Conservation (phyloP, 2,329 filamentous ascomycete species). For the Balansia obtecta region DNA sequence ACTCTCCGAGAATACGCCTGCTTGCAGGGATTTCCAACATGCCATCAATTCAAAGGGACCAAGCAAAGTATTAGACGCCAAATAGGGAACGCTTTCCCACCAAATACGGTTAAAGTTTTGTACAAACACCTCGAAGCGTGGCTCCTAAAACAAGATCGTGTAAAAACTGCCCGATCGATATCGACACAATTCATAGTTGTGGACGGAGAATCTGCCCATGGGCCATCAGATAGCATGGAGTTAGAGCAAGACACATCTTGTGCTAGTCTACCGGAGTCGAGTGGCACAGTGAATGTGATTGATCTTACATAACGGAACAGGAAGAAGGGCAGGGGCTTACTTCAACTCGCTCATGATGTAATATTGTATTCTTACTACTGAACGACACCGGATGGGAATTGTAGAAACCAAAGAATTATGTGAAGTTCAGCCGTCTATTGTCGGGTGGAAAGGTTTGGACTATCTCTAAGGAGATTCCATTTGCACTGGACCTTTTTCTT, state of each 20-base stretch:
- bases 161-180: constrained; percentile 11
- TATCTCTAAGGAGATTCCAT: too few species aligned
- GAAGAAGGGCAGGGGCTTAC: too few species aligned
- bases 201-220: constrained; percentile 7
- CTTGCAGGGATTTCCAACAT: constrained; percentile 55
- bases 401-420: neutral
- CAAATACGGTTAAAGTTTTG: constrained; percentile 37
- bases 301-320: neutral
- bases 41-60: constrained; percentile 42
- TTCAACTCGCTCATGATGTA: neutral
- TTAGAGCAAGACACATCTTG: neutral
- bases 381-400: neutral
- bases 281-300: neutral
- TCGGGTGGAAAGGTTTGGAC: neutral
- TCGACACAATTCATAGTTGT: constrained; percentile 14
- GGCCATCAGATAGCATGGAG: neutral
- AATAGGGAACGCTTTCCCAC: constrained; percentile 72
- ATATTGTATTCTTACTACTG: neutral
- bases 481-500: too few species aligned
- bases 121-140: constrained; percentile 35
- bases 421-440: neutral
- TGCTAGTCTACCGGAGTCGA: neutral
- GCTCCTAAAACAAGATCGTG: constrained; percentile 31
- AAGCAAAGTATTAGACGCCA: constrained; percentile 40
- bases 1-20: constrained; percentile 56